Base-by-base conservation (phyloP, 2,329 filamentous ascomycete genomes). In the Penicillium paneum region DNA sequence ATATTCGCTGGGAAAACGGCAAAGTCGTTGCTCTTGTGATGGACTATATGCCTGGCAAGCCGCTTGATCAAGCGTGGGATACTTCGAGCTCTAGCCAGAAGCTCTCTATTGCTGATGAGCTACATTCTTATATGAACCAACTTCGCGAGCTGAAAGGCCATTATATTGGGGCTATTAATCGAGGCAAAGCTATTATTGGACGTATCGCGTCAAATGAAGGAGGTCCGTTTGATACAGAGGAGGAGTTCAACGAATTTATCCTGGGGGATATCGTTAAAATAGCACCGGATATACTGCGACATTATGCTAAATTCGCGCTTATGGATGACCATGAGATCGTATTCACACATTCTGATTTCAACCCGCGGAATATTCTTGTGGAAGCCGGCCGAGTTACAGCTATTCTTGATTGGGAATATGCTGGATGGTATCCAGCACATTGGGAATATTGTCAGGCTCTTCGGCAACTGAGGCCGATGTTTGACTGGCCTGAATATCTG, bases 211-310 rank as follows among this genome's bases (percentile, higher is more conserved):
- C 56, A 11, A 39, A 58, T 35, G 58, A 63, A 51, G 59, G 57
- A 10, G 64, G 61, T 3, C 61, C 61, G n/a, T 64, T 66, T 54
- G 57, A 70, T 55, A 44, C 57, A 24, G 63, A 64, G 40, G 38
- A 51, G 49, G 24, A 59, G n/a, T 63, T 64, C 49, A 64, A 60
- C 44, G 49, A 64, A 19, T 64, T 59, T 44, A 60, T 64, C 12
- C 26, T 63, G 11, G 51, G 44, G 19, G 56, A 57, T 51, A 53
- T 62, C n/a, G 32, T 57, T 2, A 40, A 31, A 5, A 17, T 41
- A 35, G 46, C 41, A 11, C 59, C 58, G 2, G 56, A 55, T 24
- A 3, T 60, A 17, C 35, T 61, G 5, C 52, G 46, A 40, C 55
- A 61, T 48, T 61, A 56, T 45, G 48, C 55, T 13, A 61, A 57